Conservation (phyloP, 306 rosid genomes). For the Trichosanthes cucumerina region DNA sequence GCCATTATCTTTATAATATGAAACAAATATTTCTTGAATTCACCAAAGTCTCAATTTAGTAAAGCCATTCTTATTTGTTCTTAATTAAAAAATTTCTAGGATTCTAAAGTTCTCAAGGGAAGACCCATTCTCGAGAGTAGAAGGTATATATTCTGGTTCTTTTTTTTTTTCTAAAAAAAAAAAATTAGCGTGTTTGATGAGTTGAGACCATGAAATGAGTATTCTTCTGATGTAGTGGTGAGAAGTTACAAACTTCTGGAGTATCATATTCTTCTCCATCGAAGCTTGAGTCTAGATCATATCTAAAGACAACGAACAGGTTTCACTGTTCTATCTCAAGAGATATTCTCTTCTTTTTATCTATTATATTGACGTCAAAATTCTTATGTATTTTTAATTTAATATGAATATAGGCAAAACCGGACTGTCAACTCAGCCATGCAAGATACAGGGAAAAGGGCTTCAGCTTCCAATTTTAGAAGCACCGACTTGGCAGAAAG, state of each 20-base stretch:
- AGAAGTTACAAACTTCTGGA: constrained; percentile 18
- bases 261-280: constrained; percentile 22
- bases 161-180: not conserved
- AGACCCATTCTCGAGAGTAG: constrained; percentile 22
- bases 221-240: constrained; percentile 11
- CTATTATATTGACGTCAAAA: not conserved
- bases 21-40: not conserved
- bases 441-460: constrained; percentile 28
- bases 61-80: not conserved
- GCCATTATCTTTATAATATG: not conserved
- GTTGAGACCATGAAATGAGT: constrained; percentile 16
- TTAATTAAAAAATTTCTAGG: constrained; percentile 22
- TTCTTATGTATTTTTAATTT: not conserved
- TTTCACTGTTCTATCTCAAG: constrained; percentile 13
- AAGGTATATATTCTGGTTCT: constrained; percentile 34
- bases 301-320: constrained; percentile 38
- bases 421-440: constrained; percentile 24
- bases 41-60: not conserved
- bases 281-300: constrained; percentile 31
- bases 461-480: constrained; percentile 39
- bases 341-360: not conserved
- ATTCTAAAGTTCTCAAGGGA: constrained; percentile 24
- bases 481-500: constrained; percentile 45
- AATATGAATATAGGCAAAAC: constrained; percentile 13
- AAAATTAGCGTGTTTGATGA: constrained; percentile 6